Evolutionary conservation across 805 yeast genomes (phyloP).

Genomic region (Ogataea glucozyma): DNA sequence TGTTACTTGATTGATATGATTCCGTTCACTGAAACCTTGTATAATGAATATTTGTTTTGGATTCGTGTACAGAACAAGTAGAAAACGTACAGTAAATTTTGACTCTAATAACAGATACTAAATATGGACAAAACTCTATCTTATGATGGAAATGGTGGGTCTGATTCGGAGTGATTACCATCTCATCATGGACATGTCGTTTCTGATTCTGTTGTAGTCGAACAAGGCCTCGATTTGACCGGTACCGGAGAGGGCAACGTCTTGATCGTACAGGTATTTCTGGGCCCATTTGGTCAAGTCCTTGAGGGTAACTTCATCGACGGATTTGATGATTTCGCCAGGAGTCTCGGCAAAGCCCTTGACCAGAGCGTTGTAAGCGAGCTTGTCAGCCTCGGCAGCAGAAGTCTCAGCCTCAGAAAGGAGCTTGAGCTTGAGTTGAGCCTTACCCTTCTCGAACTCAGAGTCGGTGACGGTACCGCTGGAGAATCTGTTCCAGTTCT

Average conservation of each 20-base stretch:
- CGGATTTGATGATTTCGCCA: constrained; percentile 57
- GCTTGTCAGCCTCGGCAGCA: constrained; percentile 46
- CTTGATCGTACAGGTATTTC: constrained; percentile 78
- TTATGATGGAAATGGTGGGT: constrained; percentile 1
- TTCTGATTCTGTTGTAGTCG: constrained; percentile 85
- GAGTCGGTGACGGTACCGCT: constrained; percentile 67
- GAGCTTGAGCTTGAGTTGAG: constrained; percentile 63
- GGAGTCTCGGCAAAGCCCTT: constrained; percentile 63
- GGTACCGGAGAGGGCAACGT: constrained; percentile 77
- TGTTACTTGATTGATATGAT: too few species aligned
- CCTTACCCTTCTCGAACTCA: constrained; percentile 78
- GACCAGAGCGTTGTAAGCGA: constrained; percentile 61
- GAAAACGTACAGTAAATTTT: constrained; percentile 8
- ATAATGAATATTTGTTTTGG: background rate
- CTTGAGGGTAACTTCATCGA: constrained; percentile 62
- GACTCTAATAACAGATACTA: constrained; percentile 9
- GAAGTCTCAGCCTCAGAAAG: constrained; percentile 51
- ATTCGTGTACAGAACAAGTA: constrained; percentile 2
- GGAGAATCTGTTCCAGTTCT: constrained; percentile 86
- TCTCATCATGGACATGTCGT: constrained; percentile 89
- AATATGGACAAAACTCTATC: constrained; percentile 9
- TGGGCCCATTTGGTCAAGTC: constrained; percentile 75
- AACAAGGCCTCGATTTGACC: constrained; percentile 85
- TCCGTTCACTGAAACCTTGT: too few species aligned
- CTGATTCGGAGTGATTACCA: constrained; percentile 43